Percentiles rank a stretch among this genome's conserved stretches.
phyloP scores from a whole-genome alignment of 176 grass and related monocot species.

The Microstegium vimineum region DNA sequence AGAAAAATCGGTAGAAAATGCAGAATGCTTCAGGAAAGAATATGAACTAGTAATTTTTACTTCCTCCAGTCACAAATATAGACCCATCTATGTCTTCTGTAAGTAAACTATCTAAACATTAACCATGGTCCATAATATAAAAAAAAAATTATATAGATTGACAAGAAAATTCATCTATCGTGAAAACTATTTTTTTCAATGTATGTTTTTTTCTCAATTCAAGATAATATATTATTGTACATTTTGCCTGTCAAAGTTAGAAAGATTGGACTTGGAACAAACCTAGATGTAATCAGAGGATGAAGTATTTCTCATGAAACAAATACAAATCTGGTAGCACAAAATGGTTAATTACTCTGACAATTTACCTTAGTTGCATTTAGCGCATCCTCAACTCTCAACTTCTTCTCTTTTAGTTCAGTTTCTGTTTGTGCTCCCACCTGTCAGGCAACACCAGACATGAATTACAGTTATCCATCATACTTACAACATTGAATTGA shows the following conservation, averaged over 20 bases:
- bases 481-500: not conserved
- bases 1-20: not conserved
- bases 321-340: not conserved
- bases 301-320: not conserved
- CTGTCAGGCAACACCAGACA: conserved; percentile 36
- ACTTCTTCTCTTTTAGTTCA: conserved; percentile 96
- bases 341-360: not conserved
- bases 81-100: not conserved
- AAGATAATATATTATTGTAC: not conserved
- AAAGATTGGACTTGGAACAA: not conserved
- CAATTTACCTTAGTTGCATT: conserved; percentile 85
- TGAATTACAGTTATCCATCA: not conserved
- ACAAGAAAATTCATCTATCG: not conserved
- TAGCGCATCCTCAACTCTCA: conserved; percentile 99
- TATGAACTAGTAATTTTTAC: not conserved
- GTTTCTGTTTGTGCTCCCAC: conserved; percentile 99
- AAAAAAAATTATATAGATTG: not conserved
- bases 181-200: not conserved
- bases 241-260: not conserved
- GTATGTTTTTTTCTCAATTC: not conserved
- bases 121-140: not conserved
- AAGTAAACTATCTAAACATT: not conserved
- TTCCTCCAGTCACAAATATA: not conserved
- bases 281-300: not conserved
- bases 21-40: not conserved